Evolutionary conservation across 495 filamentous ascomycete species (phyloP).

Genomic region (Thermothielavioides terrestris): DNA sequence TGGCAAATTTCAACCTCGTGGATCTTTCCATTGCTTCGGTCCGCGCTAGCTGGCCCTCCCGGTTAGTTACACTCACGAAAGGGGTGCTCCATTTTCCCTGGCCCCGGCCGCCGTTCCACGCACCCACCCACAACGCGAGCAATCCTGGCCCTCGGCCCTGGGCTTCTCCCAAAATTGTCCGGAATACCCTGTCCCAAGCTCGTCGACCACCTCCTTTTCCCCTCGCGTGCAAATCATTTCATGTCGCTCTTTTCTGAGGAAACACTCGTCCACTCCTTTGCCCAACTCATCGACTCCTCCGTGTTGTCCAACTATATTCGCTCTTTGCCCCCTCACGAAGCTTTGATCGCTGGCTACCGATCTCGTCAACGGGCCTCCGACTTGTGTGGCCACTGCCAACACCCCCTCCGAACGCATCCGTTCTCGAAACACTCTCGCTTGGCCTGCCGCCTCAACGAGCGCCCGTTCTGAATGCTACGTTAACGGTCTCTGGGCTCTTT

Average conservation of each 20-base stretch:
- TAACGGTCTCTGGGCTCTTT: conserved; percentile 28
- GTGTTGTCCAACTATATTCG: conserved; percentile 10
- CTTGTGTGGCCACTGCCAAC: background rate
- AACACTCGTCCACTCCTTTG: conserved; percentile 29
- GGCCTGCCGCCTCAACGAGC: background rate
- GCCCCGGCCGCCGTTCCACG: conserved; percentile 14
- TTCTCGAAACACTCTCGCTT: background rate
- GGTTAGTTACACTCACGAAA: background rate
- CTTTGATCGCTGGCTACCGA: conserved; percentile 12
- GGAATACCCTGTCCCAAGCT: conserved; percentile 11
- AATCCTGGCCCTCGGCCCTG: conserved; percentile 12
- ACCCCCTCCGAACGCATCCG: background rate
- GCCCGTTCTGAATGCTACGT: conserved; percentile 27
- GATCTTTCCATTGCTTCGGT: conserved; percentile 12
- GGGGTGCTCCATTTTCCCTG: conserved; percentile 6
- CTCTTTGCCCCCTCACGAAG: conserved; percentile 9
- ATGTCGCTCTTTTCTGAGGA: conserved; percentile 25
- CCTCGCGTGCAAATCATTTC: conserved; percentile 26
- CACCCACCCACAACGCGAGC: conserved; percentile 14
- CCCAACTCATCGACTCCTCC: too few relatives aligned
- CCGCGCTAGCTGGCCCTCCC: conserved; percentile 13
- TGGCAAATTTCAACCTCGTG: background rate
- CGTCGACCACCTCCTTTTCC: conserved; percentile 14
- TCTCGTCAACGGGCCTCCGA: conserved; percentile 2
- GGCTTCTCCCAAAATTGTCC: conserved; percentile 7